These are phyloP conservation scores for Boletus reticulatus DNA, from an alignment of 768 basidiomycete genomes.

Conservation along the genomic window DNA sequence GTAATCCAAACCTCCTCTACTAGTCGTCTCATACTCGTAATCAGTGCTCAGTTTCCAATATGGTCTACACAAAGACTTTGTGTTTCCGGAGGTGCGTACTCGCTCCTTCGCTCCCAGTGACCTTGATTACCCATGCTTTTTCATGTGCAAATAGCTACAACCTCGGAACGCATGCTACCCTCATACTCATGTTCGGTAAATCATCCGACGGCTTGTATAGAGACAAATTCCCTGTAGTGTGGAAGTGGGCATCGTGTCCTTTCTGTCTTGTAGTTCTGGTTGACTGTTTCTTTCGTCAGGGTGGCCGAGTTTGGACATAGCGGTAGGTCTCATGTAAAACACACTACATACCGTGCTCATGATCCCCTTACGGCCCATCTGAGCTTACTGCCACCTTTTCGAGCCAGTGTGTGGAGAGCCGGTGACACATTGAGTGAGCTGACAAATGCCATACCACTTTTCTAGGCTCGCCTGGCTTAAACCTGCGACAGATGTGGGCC, in stretches of 20 bases:
- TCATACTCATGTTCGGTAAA: background rate
- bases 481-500: no score
- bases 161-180: no score
- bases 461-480: background rate
- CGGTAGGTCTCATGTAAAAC: background rate
- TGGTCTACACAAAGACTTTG: background rate
- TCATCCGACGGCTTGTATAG: background rate
- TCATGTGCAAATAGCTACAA: no score
- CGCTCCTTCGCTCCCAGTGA: no score
- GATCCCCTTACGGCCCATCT: background rate
- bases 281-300: background rate
- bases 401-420: background rate
- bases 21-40: background rate
- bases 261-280: background rate
- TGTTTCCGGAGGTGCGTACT: background rate
- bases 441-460: no score
- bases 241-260: background rate
- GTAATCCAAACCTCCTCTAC: no score
- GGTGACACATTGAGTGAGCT: background rate
- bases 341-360: background rate
- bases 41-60: background rate
- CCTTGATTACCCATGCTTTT: no score
- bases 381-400: background rate
- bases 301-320: no score
- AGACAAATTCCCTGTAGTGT: background rate